These are phyloP conservation scores for Bassia scoparia DNA, from an alignment of 148 eudicot genomes.

Conservation along the genomic window DNA sequence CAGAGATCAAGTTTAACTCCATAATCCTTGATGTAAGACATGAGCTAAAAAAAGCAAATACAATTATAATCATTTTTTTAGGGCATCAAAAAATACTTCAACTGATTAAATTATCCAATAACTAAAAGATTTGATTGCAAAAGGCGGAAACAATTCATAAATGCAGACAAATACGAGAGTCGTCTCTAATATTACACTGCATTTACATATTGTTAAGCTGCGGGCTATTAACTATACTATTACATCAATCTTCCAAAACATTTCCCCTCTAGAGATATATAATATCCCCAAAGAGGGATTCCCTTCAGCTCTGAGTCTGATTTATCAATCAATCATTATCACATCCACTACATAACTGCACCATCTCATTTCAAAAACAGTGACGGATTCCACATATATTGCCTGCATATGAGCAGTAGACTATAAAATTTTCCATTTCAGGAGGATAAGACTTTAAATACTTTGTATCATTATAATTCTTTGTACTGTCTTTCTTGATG, in stretches of 20 bases:
- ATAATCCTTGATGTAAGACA: too few species aligned
- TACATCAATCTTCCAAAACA: not conserved
- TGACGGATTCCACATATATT: too few species aligned
- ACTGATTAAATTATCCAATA: not conserved
- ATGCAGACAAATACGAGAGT: not conserved
- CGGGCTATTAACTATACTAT: not conserved
- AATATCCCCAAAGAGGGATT: not conserved
- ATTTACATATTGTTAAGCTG: not conserved
- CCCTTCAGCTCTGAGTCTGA: not conserved
- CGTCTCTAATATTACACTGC: not conserved
- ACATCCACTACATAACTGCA: not conserved
- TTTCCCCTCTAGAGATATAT: not conserved
- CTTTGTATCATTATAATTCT: slow-evolving; percentile 17
- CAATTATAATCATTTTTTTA: too few species aligned
- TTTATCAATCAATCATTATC: too few species aligned
- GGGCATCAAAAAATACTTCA: not conserved
- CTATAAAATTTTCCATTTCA: not conserved
- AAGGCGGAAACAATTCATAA: not conserved
- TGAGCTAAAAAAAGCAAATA: too few species aligned
- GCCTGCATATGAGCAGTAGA: slow-evolving; percentile 3
- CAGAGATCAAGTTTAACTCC: slow-evolving; percentile 60
- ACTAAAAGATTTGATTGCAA: not conserved
- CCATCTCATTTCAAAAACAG: not conserved
- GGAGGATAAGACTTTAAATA: not conserved
- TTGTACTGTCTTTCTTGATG: slow-evolving; percentile 16